Conservation (phyloP, 225 moss, liverwort and hornwort genomes). For the Pseudisothecium myosuroides region DNA sequence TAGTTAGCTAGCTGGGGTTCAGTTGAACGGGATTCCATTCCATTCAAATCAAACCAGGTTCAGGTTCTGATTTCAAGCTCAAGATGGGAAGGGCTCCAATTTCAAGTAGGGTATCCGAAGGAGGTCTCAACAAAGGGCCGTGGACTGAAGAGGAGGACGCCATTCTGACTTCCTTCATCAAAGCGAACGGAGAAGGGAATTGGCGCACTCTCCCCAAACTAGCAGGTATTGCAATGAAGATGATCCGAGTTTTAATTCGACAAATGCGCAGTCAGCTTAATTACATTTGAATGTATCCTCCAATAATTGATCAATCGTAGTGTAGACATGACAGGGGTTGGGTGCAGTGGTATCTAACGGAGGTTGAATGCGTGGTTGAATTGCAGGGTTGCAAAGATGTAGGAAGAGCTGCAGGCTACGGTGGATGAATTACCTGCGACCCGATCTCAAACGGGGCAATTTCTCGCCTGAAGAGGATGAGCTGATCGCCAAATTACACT, state of each 20-base stretch:
- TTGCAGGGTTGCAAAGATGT: conserved; percentile 50
- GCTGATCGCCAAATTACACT: conserved; percentile 43
- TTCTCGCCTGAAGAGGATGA: conserved; percentile 55
- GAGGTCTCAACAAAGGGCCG: conserved; percentile 43
- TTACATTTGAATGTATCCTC: background rate
- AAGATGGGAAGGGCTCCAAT: conserved; percentile 40
- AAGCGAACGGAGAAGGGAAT: conserved; percentile 42
- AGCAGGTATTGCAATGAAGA: conserved; percentile 21
- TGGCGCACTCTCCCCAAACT: conserved; percentile 50
- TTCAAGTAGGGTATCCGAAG: background rate
- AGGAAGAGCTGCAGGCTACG: conserved; percentile 64
- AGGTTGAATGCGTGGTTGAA: background rate
- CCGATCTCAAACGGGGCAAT: conserved; percentile 48
- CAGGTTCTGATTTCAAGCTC: background rate
- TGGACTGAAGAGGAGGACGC: conserved; percentile 61
- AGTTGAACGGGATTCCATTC: background rate
- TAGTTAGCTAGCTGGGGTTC: background rate
- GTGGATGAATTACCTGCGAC: conserved; percentile 68
- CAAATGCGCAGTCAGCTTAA: background rate
- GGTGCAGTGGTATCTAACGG: background rate
- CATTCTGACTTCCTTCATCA: conserved; percentile 34
- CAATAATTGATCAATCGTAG: background rate
- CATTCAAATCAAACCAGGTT: background rate
- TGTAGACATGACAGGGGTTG: background rate
- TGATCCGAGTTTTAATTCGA: too few relatives aligned